Percentiles rank a stretch among this genome's conserved stretches.
Evolutionary conservation across 1,284 basidiomycete genomes (phyloP).

Genomic region (Erythrobasidium hasegawianum): DNA sequence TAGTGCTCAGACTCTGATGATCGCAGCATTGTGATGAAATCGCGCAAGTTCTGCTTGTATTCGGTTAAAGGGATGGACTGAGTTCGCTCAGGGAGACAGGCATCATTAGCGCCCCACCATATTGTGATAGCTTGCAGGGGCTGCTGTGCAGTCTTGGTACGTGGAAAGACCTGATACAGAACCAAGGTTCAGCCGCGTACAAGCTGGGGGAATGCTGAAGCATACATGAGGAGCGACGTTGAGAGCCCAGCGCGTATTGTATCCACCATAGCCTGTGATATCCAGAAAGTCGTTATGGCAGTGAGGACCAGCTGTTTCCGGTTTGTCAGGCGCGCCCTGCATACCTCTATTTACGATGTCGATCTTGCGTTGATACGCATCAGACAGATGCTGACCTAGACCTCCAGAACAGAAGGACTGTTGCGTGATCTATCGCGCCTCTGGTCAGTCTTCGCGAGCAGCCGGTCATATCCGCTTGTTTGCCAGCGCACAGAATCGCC

Average conservation of each 20-base stretch:
- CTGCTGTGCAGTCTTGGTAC: neutral
- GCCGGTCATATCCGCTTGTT: too few relatives aligned
- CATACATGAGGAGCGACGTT: conserved; percentile 23
- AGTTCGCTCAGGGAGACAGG: neutral
- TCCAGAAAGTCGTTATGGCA: too few relatives aligned
- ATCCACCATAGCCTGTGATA: neutral
- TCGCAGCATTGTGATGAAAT: conserved; percentile 61
- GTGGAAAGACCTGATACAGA: conserved; percentile 14
- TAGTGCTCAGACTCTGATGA: conserved; percentile 62
- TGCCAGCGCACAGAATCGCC: conserved; percentile 14
- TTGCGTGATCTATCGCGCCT: too few relatives aligned
- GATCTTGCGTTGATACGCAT: conserved; percentile 19
- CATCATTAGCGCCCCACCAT: conserved; percentile 17
- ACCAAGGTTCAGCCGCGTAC: too few relatives aligned
- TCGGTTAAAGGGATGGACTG: conserved; percentile 54
- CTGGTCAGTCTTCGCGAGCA: too few relatives aligned
- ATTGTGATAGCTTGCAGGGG: conserved; percentile 13
- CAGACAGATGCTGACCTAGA: conserved; percentile 25
- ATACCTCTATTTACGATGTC: conserved; percentile 29
- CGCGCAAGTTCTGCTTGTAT: conserved; percentile 64
- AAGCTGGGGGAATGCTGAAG: neutral
- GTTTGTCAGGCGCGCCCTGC: neutral
- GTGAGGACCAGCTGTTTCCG: too few relatives aligned
- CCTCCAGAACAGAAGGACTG: conserved; percentile 32
- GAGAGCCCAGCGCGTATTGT: conserved; percentile 38